Conservation (phyloP, 2,329 filamentous ascomycete genomes). For the Epichloe glyceriae region DNA sequence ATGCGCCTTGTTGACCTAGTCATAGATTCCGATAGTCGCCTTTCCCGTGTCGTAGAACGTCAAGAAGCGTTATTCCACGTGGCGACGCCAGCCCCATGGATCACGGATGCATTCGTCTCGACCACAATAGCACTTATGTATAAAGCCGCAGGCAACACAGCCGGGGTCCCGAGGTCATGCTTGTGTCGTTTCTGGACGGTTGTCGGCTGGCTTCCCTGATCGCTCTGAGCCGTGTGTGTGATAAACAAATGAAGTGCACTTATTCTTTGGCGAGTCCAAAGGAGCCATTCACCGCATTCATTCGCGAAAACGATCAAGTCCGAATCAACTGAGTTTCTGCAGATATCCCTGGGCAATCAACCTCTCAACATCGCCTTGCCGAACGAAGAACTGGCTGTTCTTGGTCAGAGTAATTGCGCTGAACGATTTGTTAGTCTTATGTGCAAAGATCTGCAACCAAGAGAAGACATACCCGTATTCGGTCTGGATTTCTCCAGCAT, state of each 20-base stretch:
- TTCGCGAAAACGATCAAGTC: neutral
- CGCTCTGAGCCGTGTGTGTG: no score
- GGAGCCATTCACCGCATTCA: neutral
- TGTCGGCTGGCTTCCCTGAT: neutral
- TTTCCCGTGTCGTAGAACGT: neutral
- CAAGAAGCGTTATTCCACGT: neutral
- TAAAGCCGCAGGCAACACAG: neutral
- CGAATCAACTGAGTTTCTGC: slow-evolving; percentile 65
- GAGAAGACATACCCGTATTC: slow-evolving; percentile 65
- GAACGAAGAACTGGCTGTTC: slow-evolving; percentile 95
- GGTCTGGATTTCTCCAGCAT: slow-evolving; percentile 96
- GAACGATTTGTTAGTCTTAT: slow-evolving; percentile 12
- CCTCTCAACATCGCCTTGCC: slow-evolving; percentile 88
- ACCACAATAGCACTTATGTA: neutral
- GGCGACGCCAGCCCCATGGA: neutral
- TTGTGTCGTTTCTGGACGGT: neutral
- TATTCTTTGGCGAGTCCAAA: no score
- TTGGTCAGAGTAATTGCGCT: slow-evolving; percentile 93
- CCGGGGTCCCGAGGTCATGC: neutral
- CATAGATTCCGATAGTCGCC: no score
- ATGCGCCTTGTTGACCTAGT: no score
- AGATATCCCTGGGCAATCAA: slow-evolving; percentile 91
- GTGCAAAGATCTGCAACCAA: neutral
- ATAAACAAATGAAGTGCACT: neutral
- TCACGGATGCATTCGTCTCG: neutral